Base-by-base conservation (phyloP, 805 yeast genomes). In the Lachancea dasiensis region DNA sequence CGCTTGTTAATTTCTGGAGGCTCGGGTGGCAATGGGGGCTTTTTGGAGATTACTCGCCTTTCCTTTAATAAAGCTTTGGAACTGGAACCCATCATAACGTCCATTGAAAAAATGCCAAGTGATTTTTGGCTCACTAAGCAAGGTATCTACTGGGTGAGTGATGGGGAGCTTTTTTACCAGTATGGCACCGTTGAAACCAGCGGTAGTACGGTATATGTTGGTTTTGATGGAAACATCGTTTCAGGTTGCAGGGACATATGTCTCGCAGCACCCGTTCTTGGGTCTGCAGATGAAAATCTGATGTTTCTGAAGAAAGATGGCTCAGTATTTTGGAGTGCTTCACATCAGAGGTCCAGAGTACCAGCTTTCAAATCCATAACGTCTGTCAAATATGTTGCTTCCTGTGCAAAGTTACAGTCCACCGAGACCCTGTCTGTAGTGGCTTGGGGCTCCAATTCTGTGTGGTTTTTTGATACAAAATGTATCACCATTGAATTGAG, bases 131-230 rank as follows among this genome's bases (percentile, higher is more conserved):
- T 17, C 6, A 27, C 48, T 8, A 26, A 36, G 8, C 20, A 35
- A 6, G 41, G 47, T 8, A 13, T 48, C 9, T 47, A 41, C 40
- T 46, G 50, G 52, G 28, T 27, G 22, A 39, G 37, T 27, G 11
- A 31, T 19, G 45, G 46, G 3, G 18, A 18, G 5, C 24, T 50
- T 3, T 43, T 32, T 19, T 23, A 32, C 10, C 30, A 39, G 8
- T 37, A 30, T 17, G 35, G 15, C 4, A 15, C 20, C 4, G 23
- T 43, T 3, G 34, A 34, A 5, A n/a, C 34, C 11, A 22, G 9
- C 10, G 9, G 27, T 7, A 27, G 38, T 11, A 40, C 32, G 8
- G 8, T 38, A 3, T 31, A 38, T 28, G 41, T 43, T 3, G 34
- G 44, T 8, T 19, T 20, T 19, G 15, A 26, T 7, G 48, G 44